Conservation (phyloP, 768 basidiomycete genomes). For the Russula griseocarnosa region DNA sequence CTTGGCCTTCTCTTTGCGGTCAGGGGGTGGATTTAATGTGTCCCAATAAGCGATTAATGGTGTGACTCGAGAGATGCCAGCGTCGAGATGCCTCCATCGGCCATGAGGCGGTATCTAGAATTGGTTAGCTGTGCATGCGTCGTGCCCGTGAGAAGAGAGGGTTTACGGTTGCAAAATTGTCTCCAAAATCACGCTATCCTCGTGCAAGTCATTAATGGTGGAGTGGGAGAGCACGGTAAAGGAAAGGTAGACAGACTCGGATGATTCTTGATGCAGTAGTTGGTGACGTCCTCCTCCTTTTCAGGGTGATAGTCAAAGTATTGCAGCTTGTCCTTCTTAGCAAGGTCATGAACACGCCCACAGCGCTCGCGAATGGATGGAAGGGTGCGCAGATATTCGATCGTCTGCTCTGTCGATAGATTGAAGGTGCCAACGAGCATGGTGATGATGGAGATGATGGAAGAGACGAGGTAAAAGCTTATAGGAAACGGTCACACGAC, state of each 20-base stretch:
- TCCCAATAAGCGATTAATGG: conserved; percentile 60
- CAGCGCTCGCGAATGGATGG: conserved; percentile 91
- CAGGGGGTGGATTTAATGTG: conserved; percentile 39
- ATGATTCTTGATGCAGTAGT: conserved; percentile 77
- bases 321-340: conserved; percentile 65
- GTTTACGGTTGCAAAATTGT: conserved; percentile 58
- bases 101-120: conserved; percentile 80
- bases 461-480: conserved; percentile 22
- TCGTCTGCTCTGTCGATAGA: conserved; percentile 37
- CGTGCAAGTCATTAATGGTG: conserved; percentile 6
- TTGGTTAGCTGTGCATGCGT: neutral
- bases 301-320: conserved; percentile 85
- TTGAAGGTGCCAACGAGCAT: conserved; percentile 21
- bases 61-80: conserved; percentile 57
- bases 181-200: conserved; percentile 72
- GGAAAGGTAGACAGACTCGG: conserved; percentile 45
- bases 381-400: conserved; percentile 75
- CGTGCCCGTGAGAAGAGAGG: neutral
- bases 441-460: conserved; percentile 23
- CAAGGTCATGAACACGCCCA: conserved; percentile 70
- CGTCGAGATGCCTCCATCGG: conserved; percentile 85
- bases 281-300: conserved; percentile 62
- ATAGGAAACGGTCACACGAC: conserved; percentile 18
- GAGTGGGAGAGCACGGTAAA: neutral
- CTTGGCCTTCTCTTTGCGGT: conserved; percentile 57